Base-by-base conservation (phyloP, 768 basidiomycete genomes). In the Harrya chromipes region DNA sequence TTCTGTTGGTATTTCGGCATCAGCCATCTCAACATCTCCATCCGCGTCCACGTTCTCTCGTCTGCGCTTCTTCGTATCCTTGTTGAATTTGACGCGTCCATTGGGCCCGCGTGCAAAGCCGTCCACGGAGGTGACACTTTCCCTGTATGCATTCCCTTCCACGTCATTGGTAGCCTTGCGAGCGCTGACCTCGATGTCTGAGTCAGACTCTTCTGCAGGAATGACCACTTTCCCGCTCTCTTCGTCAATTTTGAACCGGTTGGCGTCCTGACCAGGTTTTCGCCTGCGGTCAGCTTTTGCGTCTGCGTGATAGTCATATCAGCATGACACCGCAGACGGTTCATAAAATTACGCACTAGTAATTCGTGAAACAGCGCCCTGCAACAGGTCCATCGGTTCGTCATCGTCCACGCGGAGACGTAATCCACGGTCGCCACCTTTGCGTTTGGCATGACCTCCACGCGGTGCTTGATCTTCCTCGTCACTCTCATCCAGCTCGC, bases 41-140 rank as follows among this genome's bases (percentile, higher is more conserved):
- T 77, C 82, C 6, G 72, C 73, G 16, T 81, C 82, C 51, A 76
- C 77, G 50, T 83, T 80, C 44, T 83, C 84, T 43, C 87, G 79
- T 52, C 93, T 72, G 50, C 93, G 83, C 68, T 95, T 94, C 70
- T 94, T 98, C 33, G 93, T 97, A 62, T 95, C 87, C 67, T 97
- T 97, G 74, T 97, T 91, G 72, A 98, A 97, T 68, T 92, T 94
- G 64, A 98, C 70, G 46, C 81, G 83, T 6, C 97, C 97, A 53
- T 82, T 83, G 1, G 83, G 74, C 20, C 91, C 90, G 24, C 94
- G 83, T 3, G 80, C 87, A 72, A 93, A 93, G 19, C 94, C 95
- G 66, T 97, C 95, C 20, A 83, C 84, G 6, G 91, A 93, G 9
- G 84, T 84, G 49, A 95, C 62, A 42, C 76, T 81, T 69, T 97